A percentile compares a stretch with the other conserved stretches of the same genome.
phyloP scores from a whole-genome alignment of 305 asterid species.

The Withania somnifera region DNA sequence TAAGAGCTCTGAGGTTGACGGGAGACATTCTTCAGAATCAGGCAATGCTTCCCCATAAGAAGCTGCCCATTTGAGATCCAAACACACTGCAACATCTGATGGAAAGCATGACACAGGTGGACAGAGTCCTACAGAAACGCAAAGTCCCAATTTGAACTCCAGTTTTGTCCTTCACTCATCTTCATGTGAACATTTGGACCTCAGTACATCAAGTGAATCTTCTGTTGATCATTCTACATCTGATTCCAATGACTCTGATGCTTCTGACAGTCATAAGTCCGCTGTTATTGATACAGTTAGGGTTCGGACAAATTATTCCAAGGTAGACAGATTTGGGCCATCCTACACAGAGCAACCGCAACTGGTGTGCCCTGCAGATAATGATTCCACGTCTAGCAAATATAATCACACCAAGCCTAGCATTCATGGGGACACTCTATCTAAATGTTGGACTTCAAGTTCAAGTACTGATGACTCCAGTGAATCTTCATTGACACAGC shows the following conservation, averaged over 20 bases:
- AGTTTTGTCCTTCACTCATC: constrained; percentile 9
- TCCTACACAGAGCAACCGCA: constrained; percentile 18
- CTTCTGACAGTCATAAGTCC: constrained; percentile 11
- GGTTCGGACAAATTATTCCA: constrained; percentile 3
- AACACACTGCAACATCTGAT: constrained; percentile 8
- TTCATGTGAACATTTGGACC: constrained; percentile 24
- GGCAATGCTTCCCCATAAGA: constrained; percentile 18
- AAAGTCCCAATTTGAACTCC: constrained; percentile 12
- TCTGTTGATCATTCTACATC: constrained; percentile 17
- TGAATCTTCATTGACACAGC: constrained; percentile 32
- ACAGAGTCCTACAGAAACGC: constrained; percentile 12
- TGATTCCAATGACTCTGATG: constrained; percentile 14
- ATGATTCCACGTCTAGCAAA: constrained; percentile 12
- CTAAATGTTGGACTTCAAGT: constrained; percentile 27
- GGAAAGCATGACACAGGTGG: constrained; percentile 17
- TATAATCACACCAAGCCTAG: constrained; percentile 9
- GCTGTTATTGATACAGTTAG: neutral
- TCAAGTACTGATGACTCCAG: constrained; percentile 23
- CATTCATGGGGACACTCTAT: constrained; percentile 8
- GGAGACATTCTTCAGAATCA: constrained; percentile 13
- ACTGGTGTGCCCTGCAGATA: constrained; percentile 6
- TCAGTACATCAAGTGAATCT: constrained; percentile 15
- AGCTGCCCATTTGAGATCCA: constrained; percentile 14
- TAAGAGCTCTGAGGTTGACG: constrained; percentile 20
- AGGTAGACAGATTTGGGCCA: constrained; percentile 17